A percentile compares a stretch with the other conserved stretches of the same genome.
Evolutionary conservation across 1,284 basidiomycete species (phyloP).

Genomic region (Tetrapyrgos nigripes): DNA sequence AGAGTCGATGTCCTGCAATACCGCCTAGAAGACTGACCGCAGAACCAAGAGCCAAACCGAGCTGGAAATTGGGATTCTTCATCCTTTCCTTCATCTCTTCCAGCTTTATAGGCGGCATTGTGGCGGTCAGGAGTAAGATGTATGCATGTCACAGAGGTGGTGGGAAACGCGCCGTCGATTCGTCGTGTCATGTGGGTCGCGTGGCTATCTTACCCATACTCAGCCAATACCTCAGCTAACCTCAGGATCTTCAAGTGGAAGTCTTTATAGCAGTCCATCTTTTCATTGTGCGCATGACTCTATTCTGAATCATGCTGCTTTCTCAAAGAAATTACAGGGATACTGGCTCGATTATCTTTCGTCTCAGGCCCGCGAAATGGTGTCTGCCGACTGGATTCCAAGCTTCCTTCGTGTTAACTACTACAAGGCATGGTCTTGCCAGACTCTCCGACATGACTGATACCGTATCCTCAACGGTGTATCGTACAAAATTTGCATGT

Average conservation of each 20-base stretch:
- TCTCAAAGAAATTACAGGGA: constrained; percentile 25
- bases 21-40: constrained; percentile 40
- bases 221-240: too few species aligned
- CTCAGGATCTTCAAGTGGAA: too few species aligned
- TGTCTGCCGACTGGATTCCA: constrained; percentile 54
- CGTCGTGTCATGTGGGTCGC: too few species aligned
- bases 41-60: not conserved
- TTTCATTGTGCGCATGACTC: constrained; percentile 40
- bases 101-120: not conserved
- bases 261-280: too few species aligned
- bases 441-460: constrained; percentile 51
- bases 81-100: not conserved
- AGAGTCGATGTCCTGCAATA: constrained; percentile 43
- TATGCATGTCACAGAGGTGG: too few species aligned
- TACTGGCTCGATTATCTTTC: constrained; percentile 57
- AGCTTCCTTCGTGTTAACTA: constrained; percentile 45
- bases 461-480: too few species aligned
- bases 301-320: not conserved
- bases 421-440: constrained; percentile 45
- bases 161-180: too few species aligned
- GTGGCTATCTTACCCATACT: too few species aligned
- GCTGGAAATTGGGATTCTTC: not conserved
- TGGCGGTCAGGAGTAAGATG: not conserved
- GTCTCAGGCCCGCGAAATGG: constrained; percentile 45
- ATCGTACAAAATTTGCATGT: too few species aligned